Conservation (phyloP, 2,329 filamentous ascomycete species). For the Ophiostoma novo-ulmi region DNA sequence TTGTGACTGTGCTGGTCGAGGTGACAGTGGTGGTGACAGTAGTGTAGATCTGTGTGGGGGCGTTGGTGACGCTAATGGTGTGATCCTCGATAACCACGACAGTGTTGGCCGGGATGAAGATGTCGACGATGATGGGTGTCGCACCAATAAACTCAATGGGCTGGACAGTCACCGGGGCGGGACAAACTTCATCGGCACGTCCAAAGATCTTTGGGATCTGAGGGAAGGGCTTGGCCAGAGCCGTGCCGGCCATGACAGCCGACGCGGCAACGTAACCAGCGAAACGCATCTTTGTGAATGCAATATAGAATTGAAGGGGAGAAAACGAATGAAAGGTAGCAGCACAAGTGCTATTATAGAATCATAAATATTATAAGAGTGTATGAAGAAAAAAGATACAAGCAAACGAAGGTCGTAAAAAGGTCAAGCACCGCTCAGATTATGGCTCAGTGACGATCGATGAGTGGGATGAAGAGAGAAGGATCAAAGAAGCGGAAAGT, state of each 20-base stretch:
- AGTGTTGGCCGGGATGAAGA: constrained; percentile 23
- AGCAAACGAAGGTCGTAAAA: neutral
- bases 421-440: constrained; percentile 8
- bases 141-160: constrained; percentile 25
- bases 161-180: constrained; percentile 24
- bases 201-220: constrained; percentile 9
- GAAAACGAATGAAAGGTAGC: neutral
- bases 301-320: neutral
- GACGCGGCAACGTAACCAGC: constrained; percentile 16
- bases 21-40: constrained; percentile 21
- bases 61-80: constrained; percentile 25
- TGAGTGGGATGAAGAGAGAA: neutral
- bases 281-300: constrained; percentile 16
- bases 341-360: neutral
- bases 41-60: constrained; percentile 24
- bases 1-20: constrained; percentile 22
- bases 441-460: constrained; percentile 2
- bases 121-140: constrained; percentile 22
- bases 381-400: neutral
- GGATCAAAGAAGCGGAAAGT: neutral
- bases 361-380: neutral
- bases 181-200: constrained; percentile 21
- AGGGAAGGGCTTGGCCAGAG: constrained; percentile 16
- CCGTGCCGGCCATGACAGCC: constrained; percentile 18
- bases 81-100: constrained; percentile 22